Evolutionary conservation across 2,329 filamentous ascomycete genomes (phyloP).

Genomic region (Neonectria faginata): DNA sequence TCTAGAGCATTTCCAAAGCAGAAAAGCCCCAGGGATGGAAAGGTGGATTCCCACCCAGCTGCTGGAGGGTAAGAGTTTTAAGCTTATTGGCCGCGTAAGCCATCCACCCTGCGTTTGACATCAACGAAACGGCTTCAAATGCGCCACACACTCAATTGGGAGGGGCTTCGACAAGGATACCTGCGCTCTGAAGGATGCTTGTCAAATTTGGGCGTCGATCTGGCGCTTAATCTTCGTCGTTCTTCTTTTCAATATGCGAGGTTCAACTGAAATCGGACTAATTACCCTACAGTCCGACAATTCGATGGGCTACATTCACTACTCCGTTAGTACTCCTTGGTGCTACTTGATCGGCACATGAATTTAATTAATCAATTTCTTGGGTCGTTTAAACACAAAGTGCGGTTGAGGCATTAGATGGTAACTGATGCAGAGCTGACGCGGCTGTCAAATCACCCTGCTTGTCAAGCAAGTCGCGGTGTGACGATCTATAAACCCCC

Average conservation of each 20-base stretch:
- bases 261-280: not conserved
- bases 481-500: not conserved
- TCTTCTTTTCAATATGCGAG: not conserved
- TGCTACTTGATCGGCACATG: not conserved
- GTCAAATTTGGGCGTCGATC: not conserved
- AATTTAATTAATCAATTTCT: not conserved
- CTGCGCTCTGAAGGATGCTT: not conserved
- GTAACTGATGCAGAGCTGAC: not conserved
- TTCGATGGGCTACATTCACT: not conserved
- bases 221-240: not conserved
- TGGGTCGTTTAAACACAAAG: not conserved
- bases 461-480: not conserved
- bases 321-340: not conserved
- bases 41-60: not conserved
- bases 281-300: not conserved
- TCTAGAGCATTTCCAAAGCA: not conserved
- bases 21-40: no score
- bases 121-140: not conserved
- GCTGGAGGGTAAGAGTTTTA: not conserved
- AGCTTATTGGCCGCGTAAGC: constrained; percentile 11
- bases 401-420: not conserved
- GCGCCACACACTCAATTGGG: not conserved
- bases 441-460: not conserved
- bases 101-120: not conserved
- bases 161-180: not conserved